Evolutionary conservation across 2,329 filamentous ascomycete species (phyloP), one percentile per base, ranked within the genome.

Genomic region (Fusarium brevicatenulatum): DNA sequence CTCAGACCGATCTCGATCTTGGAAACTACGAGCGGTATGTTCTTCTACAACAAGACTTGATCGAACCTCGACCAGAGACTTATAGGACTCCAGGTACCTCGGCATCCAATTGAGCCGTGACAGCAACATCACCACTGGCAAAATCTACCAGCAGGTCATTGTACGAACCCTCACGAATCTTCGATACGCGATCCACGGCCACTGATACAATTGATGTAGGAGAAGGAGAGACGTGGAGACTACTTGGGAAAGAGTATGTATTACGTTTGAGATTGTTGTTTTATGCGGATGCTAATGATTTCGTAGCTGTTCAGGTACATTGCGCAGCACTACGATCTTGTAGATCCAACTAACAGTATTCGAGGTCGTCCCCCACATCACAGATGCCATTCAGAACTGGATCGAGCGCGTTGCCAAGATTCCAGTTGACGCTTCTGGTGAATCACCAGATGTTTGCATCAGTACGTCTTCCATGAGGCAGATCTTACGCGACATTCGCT

Each of bases 61-160:
- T 4, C 9, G 5, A 46, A 21, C 2, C 18, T 34, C 21, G 36
- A 30, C 5, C 39, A 39, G 25, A 36, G 43, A 53, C 57, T 66
- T 5, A 50, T 25, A 40, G 36, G 25, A 30, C 37, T 37, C 2
- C 21, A 70, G 57, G 57, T 97, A 97, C 80, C 91, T 97, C 61
- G 91, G 92, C 78, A 91, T 95, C 73, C 93, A 91, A 62, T 87
- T 98, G 69, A 94, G 91, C 13, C 88, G 91, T 70, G 95, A 97
- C 77, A 94, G 95, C 86, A 98, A 98, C 83, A 97, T 99, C 83
- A 99, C 96, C 7, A 97, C 95, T 10, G 96, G 96, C 80, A 98
- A 98, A 86, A 94, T 98, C 76, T 98, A 98, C 84, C 88, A 94
- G 79, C 90, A 93, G 78, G 95, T 98, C 60, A 95, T 97, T 77